phyloP scores from a whole-genome alignment of 2,329 filamentous ascomycete genomes.

The Lecanicillium sp. region DNA sequence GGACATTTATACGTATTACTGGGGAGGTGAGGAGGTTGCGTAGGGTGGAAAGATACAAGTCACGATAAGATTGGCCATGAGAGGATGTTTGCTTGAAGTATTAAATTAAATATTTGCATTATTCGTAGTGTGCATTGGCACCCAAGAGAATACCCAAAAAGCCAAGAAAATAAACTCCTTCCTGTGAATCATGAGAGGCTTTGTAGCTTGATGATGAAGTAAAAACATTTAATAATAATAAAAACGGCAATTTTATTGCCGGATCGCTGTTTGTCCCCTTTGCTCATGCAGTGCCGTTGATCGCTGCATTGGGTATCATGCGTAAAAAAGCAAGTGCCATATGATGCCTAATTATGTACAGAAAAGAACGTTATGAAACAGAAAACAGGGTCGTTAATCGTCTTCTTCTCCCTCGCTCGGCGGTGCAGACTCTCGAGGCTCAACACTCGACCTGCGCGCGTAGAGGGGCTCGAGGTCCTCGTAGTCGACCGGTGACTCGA shows the following conservation, averaged over 20 bases:
- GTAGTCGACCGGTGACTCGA: constrained; percentile 28
- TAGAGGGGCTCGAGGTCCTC: constrained; percentile 32
- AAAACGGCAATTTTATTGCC: too few relatives aligned
- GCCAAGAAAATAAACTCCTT: too few relatives aligned
- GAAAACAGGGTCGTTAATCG: neutral
- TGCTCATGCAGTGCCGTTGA: constrained; percentile 7
- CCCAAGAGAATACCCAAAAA: too few relatives aligned
- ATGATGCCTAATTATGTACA: neutral
- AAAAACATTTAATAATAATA: neutral
- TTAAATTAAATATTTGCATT: neutral
- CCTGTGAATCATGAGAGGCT: too few relatives aligned
- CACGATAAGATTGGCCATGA: too few relatives aligned
- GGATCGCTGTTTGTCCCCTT: neutral
- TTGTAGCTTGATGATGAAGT: constrained; percentile 1
- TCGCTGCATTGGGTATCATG: constrained; percentile 8
- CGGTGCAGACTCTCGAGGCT: neutral
- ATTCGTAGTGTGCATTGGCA: neutral
- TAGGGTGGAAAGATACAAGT: neutral
- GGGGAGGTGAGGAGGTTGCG: constrained; percentile 28
- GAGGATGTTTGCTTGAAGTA: too few relatives aligned
- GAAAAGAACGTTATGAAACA: neutral
- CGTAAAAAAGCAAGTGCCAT: neutral
- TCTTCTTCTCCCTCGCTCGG: neutral
- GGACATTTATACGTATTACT: constrained; percentile 49
- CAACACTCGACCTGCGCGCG: constrained; percentile 8